Conservation (phyloP, 768 basidiomycete genomes). For the Trametes gibbosa region DNA sequence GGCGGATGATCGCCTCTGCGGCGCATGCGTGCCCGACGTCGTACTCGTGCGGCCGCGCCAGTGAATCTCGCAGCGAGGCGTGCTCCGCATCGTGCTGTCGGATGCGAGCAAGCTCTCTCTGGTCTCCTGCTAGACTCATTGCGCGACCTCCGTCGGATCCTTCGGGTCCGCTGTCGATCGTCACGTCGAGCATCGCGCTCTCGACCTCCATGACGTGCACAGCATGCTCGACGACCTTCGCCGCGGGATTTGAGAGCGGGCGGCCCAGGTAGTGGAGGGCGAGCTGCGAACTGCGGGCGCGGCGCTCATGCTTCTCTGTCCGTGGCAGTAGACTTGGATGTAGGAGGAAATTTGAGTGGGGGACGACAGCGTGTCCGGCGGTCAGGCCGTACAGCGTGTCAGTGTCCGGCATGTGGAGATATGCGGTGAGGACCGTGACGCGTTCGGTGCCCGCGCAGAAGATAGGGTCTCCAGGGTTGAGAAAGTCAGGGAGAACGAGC, state of each 20-base stretch:
- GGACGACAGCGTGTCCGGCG: slow-evolving; percentile 16
- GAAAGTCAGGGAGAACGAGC: slow-evolving; percentile 1
- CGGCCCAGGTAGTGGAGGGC: slow-evolving; percentile 9
- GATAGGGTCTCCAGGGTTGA: slow-evolving; percentile 14
- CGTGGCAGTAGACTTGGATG: slow-evolving; percentile 12
- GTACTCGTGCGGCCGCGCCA: slow-evolving; percentile 9
- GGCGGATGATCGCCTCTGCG: slow-evolving; percentile 18
- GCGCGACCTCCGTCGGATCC: neutral
- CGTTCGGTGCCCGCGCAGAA: slow-evolving; percentile 16
- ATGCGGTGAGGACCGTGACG: slow-evolving; percentile 9
- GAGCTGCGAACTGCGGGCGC: slow-evolving; percentile 11
- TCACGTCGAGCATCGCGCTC: neutral
- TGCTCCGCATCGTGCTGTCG: slow-evolving; percentile 8
- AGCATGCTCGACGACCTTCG: slow-evolving; percentile 8
- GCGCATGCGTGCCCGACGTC: slow-evolving; percentile 20
- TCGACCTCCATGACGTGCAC: slow-evolving; percentile 6
- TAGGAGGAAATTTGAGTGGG: slow-evolving; percentile 4
- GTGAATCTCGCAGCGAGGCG: slow-evolving; percentile 1
- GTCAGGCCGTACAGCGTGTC: slow-evolving; percentile 14
- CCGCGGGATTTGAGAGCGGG: slow-evolving; percentile 11
- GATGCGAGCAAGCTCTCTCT: neutral
- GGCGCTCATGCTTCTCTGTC: slow-evolving; percentile 1
- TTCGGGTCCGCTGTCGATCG: no score
- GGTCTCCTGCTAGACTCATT: neutral
- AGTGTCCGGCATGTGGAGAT: slow-evolving; percentile 10